Evolutionary conservation across 2,329 filamentous ascomycete species (phyloP).

Genomic region (Xylariaceae sp.): DNA sequence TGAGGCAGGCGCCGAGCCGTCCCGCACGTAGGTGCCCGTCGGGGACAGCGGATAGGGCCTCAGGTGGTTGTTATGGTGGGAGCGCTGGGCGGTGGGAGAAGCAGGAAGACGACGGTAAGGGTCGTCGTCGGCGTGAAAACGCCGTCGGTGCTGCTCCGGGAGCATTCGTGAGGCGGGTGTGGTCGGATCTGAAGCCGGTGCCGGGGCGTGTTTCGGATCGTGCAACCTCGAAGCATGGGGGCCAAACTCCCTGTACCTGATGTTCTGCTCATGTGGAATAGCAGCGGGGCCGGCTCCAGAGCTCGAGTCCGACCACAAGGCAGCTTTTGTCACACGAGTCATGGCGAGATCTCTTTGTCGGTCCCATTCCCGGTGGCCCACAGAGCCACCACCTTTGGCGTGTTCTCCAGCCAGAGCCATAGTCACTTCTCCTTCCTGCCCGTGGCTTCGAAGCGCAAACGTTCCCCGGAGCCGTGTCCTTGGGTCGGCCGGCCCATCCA

Average conservation of each 20-base stretch:
- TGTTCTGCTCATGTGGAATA: slow-evolving; percentile 21
- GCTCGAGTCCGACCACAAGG: slow-evolving; percentile 12
- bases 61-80: slow-evolving; percentile 1
- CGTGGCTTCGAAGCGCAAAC: too few relatives aligned
- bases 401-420: too few relatives aligned
- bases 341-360: slow-evolving; percentile 8
- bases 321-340: slow-evolving; percentile 11
- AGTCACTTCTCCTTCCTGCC: too few relatives aligned
- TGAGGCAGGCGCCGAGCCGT: slow-evolving; percentile 8
- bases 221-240: slow-evolving; percentile 15
- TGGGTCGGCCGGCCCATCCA: too few relatives aligned
- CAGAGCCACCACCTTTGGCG: too few relatives aligned
- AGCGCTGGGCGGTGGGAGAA: slow-evolving; percentile 6
- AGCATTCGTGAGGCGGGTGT: too few relatives aligned
- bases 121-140: slow-evolving; percentile 6
- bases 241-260: slow-evolving; percentile 19
- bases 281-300: slow-evolving; percentile 15
- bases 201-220: slow-evolving; percentile 18
- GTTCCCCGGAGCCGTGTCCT: too few relatives aligned
- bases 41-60: background rate
- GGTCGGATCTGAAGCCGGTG: slow-evolving; percentile 7
- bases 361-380: too few relatives aligned
- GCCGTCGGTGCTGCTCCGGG: slow-evolving; percentile 3
- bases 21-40: background rate
- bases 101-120: slow-evolving; percentile 7